These are phyloP conservation scores for Anthostomella pinea DNA, from an alignment of 2,329 filamentous ascomycete species.

Conservation along the genomic window DNA sequence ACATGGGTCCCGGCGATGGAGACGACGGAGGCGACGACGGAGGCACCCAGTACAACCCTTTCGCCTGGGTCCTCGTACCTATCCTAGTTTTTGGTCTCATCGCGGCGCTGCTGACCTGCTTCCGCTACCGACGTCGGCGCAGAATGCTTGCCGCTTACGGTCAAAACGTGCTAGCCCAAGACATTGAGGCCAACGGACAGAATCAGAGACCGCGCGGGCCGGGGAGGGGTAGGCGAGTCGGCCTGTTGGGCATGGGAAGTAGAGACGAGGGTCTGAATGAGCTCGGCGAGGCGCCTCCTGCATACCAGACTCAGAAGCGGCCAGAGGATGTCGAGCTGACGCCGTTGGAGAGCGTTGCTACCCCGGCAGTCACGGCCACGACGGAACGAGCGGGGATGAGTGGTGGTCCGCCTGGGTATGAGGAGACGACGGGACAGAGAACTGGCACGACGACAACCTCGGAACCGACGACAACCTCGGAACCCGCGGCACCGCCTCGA, in stretches of 20 bases:
- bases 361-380: constrained; percentile 1
- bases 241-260: constrained; percentile 18
- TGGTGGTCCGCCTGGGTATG: constrained; percentile 13
- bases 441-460: too few relatives aligned
- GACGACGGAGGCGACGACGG: constrained; percentile 1
- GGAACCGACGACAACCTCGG: too few relatives aligned
- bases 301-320: constrained; percentile 26
- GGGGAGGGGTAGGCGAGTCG: constrained; percentile 5
- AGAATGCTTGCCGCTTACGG: constrained; percentile 17
- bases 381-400: constrained; percentile 8
- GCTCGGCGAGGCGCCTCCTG: constrained; percentile 32
- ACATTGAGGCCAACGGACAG: constrained; percentile 17
- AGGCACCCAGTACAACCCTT: constrained; percentile 13
- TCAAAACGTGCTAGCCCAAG: constrained; percentile 18
- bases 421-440: constrained; percentile 12
- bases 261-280: constrained; percentile 33
- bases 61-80: constrained; percentile 28
- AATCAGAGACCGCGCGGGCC: constrained; percentile 2
- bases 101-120: constrained; percentile 23
- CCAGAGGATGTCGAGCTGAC: constrained; percentile 12
- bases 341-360: constrained; percentile 13
- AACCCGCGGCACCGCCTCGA: too few relatives aligned
- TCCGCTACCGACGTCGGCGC: constrained; percentile 24
- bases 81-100: constrained; percentile 24
- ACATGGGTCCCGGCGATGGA: constrained; percentile 2